Base-by-base conservation (phyloP, 73 alveolate genomes). In the Diophrys appendiculata region DNA sequence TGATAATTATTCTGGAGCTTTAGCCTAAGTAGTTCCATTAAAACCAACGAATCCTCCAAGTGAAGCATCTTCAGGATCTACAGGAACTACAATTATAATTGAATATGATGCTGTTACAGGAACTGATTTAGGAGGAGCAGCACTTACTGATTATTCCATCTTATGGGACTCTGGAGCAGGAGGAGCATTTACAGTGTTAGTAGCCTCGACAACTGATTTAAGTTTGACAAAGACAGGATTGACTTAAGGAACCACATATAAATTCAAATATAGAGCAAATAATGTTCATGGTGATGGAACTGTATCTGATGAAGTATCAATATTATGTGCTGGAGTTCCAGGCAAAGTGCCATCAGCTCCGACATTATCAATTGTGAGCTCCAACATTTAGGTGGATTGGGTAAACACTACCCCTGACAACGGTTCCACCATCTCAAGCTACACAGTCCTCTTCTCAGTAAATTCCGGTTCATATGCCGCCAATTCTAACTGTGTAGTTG, bases 161-260 rank as follows among this genome's bases (percentile, higher is more conserved):
- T 84, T 78, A 68, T 52, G 69, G 0, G 92, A 85, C 77, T 84
- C 77, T 78, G 92, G 92, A 0, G 65, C 53, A 67, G 92, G 92
- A 22, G 88, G 88, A 1, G 25, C 27, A 2, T 33, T 65, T 72
- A 34, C 34, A 27, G 26, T 72, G 2, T 34, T 72, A 14, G 30
- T 43, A 25, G 32, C 52, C 26, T 28, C 52, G 26, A 1, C 75
- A 2, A 52, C 13, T 52, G 65, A 13, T 14, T 14, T 52, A 13
- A 52, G 65, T 52, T 13, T 52, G n/a, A n/a, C n/a, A 13, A 13
- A 14, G 22, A 52, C 65, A 52, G 65, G 65, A 22, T 52, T 84
- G 0, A 65, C 33, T 1, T 31, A 28, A 32, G 92, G 88, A 5
- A 24, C 3, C 29, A 69, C 84, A 26, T 84, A 84, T 32, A 60